Conservation (phyloP, 306 rosid species). For the apple (Malus domestica) region DNA sequence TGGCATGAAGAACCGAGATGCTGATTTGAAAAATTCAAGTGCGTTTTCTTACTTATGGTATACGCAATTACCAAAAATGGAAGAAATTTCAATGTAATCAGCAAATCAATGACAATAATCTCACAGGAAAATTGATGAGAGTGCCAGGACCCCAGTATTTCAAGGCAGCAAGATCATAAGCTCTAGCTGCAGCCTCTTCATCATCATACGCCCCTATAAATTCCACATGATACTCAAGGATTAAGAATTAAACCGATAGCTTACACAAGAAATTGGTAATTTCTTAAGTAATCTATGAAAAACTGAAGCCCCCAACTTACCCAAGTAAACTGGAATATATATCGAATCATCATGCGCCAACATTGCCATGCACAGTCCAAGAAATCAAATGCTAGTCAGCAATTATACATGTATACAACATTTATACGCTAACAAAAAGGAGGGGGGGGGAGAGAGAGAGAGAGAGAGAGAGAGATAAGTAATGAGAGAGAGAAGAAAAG, state of each 20-base stretch:
- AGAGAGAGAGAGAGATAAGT: neutral
- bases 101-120: conserved; percentile 18
- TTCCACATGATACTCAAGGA: conserved; percentile 11
- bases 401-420: neutral
- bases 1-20: conserved; percentile 6
- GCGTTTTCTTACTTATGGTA: neutral
- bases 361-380: conserved; percentile 34
- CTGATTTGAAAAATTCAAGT: neutral
- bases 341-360: conserved; percentile 21
- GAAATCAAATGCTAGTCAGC: conserved; percentile 28
- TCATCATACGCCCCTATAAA: conserved; percentile 90
- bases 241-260: neutral
- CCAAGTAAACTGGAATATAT: conserved; percentile 78
- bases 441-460: neutral
- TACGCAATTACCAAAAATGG: neutral
- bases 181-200: conserved; percentile 99
- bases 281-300: neutral
- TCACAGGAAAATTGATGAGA: conserved; percentile 92
- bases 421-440: neutral
- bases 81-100: neutral
- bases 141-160: conserved; percentile 99
- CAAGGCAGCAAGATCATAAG: conserved; percentile 96
- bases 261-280: neutral
- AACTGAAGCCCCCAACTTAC: conserved; percentile 40
- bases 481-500: conserved; percentile 6